Evolutionary conservation across 1,284 basidiomycete genomes (phyloP).

Genomic region (Ceratobasidium sp.): DNA sequence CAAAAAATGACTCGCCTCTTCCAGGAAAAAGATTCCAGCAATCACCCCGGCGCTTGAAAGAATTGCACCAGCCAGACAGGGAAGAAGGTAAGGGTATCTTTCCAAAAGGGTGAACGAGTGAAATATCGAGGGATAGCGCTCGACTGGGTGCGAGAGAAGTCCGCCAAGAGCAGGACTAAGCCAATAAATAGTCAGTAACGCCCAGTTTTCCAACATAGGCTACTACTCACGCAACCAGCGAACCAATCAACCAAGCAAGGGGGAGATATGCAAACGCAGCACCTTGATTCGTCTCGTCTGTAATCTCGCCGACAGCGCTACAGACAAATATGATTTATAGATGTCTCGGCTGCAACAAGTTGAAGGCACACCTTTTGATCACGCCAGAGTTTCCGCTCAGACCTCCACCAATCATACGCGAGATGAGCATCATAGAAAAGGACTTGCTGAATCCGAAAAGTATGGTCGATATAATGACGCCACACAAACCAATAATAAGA

Average conservation of each 20-base stretch:
- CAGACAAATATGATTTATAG: not conserved
- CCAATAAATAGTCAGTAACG: not conserved
- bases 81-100: constrained; percentile 50
- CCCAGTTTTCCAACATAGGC: not conserved
- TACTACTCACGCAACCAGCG: constrained; percentile 43
- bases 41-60: constrained; percentile 48
- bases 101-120: constrained; percentile 44
- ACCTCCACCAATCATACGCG: constrained; percentile 46
- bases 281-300: constrained; percentile 43
- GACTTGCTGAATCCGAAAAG: constrained; percentile 50
- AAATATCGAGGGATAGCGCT: constrained; percentile 45
- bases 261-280: constrained; percentile 41
- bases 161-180: constrained; percentile 48
- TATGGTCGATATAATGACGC: constrained; percentile 49
- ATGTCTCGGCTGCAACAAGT: not conserved
- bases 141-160: constrained; percentile 48
- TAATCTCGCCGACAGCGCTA: constrained; percentile 42
- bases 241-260: constrained; percentile 40
- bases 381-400: constrained; percentile 46
- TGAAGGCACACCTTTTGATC: constrained; percentile 39
- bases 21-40: constrained; percentile 48
- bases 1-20: constrained; percentile 46
- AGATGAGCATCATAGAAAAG: constrained; percentile 49
- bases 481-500: constrained; percentile 49
- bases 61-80: constrained; percentile 48